A percentile compares a stretch with the other conserved stretches of the same genome.
Conservation (phyloP, 1,284 basidiomycete species). For the Fistulina hepatica region DNA sequence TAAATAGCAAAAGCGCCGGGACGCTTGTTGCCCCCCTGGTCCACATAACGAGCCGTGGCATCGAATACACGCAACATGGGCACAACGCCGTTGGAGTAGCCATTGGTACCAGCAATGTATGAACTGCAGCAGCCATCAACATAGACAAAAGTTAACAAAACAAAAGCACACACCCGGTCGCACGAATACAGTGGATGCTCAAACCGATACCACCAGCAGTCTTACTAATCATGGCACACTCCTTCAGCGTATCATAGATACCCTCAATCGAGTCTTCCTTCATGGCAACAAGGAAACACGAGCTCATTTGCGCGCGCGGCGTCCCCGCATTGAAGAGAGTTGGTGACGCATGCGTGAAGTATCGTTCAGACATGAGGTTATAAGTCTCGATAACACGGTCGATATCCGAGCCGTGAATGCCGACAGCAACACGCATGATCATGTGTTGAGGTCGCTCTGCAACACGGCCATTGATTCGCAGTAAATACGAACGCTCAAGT, state of each 20-base stretch:
- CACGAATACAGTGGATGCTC: conserved; percentile 94
- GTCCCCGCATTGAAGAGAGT: conserved; percentile 99
- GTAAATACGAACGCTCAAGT: conserved; percentile 94
- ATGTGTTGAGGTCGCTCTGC: conserved; percentile 98
- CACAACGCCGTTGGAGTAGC: conserved; percentile 97
- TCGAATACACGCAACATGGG: conserved; percentile 99
- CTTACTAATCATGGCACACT: conserved; percentile 99
- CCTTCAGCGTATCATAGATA: conserved; percentile 98
- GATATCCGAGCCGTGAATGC: conserved; percentile 88
- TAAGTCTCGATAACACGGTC: conserved; percentile 90
- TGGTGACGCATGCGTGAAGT: conserved; percentile 97
- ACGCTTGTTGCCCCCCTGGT: conserved; percentile 99
- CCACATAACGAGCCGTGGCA: conserved; percentile 97
- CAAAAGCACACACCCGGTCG: conserved; percentile 62
- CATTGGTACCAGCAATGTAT: conserved; percentile 92
- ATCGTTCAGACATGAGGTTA: conserved; percentile 91
- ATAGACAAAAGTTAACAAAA: conserved; percentile 15
- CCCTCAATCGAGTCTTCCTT: conserved; percentile 99
- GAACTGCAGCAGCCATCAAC: conserved; percentile 35
- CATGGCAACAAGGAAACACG: conserved; percentile 98
- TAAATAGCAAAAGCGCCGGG: conserved; percentile 98
- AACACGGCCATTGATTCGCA: conserved; percentile 89
- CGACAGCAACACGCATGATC: conserved; percentile 99
- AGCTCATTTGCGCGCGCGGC: conserved; percentile 89
- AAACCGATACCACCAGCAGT: conserved; percentile 97